Evolutionary conservation across 169 alveolate species (phyloP).

Genomic region (Eimeria zaria): DNA sequence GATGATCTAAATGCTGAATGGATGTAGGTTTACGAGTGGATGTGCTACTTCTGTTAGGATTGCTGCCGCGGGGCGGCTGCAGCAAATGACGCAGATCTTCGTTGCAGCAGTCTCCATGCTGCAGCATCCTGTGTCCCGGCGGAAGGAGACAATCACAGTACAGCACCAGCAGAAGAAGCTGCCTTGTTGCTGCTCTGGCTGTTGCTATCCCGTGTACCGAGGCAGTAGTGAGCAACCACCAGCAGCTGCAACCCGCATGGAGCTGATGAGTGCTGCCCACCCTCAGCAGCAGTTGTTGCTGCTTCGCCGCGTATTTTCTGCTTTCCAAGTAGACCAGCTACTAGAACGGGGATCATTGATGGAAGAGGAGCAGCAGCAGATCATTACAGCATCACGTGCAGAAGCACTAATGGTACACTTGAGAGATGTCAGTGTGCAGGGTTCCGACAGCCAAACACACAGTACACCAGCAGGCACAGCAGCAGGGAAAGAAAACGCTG

Average conservation of each 20-base stretch:
- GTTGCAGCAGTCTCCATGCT: slow-evolving; percentile 68
- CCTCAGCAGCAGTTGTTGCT: slow-evolving; percentile 84
- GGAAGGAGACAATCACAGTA: not conserved
- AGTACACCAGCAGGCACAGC: slow-evolving; percentile 12
- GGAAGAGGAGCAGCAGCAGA: not conserved
- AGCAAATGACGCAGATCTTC: slow-evolving; percentile 56
- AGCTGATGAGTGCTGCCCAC: slow-evolving; percentile 71
- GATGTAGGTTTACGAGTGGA: not conserved
- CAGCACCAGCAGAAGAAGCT: slow-evolving; percentile 54
- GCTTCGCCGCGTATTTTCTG: slow-evolving; percentile 79
- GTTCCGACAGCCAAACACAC: not conserved
- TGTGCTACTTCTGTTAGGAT: slow-evolving; percentile 40
- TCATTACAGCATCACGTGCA: not conserved
- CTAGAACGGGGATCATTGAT: slow-evolving; percentile 65
- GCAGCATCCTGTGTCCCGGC: slow-evolving; percentile 7
- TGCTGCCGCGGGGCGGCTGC: slow-evolving; percentile 61
- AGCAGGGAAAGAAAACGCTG: not conserved
- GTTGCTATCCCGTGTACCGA: slow-evolving; percentile 34
- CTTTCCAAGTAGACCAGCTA: slow-evolving; percentile 74
- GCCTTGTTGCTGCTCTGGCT: slow-evolving; percentile 65
- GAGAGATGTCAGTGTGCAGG: slow-evolving; percentile 19
- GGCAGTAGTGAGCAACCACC: slow-evolving; percentile 13
- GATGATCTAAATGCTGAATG: not conserved
- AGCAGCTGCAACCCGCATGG: slow-evolving; percentile 38
- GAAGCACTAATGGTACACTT: slow-evolving; percentile 13